Conservation (phyloP, 2,329 filamentous ascomycete genomes). For the Eurotiales sp. region DNA sequence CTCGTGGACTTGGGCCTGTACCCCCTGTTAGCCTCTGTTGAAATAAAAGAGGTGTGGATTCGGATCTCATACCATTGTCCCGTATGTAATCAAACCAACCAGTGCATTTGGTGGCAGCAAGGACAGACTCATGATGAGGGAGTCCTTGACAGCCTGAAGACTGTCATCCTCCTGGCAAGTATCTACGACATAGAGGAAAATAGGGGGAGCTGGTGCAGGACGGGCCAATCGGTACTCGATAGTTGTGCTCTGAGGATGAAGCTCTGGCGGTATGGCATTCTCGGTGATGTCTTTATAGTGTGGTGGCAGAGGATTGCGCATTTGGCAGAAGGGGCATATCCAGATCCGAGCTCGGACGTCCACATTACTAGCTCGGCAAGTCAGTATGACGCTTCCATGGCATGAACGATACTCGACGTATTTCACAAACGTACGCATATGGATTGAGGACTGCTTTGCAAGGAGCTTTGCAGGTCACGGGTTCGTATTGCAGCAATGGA, state of each 20-base stretch:
- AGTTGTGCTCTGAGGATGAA: conserved; percentile 62
- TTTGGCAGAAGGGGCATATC: conserved; percentile 67
- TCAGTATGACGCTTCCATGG: conserved; percentile 22
- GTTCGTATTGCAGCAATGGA: conserved; percentile 89
- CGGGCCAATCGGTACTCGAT: conserved; percentile 63
- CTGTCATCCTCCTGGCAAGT: conserved; percentile 67
- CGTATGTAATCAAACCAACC: conserved; percentile 65
- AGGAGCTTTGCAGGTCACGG: conserved; percentile 92
- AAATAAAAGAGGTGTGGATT: conserved; percentile 4
- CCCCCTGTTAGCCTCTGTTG: not conserved
- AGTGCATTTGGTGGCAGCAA: conserved; percentile 61
- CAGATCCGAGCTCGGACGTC: conserved; percentile 64
- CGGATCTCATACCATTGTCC: conserved; percentile 72
- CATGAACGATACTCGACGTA: not conserved
- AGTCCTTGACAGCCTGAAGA: conserved; percentile 63
- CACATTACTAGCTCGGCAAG: conserved; percentile 49
- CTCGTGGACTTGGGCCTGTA: conserved; percentile 87
- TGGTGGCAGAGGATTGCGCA: conserved; percentile 61
- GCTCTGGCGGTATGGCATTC: conserved; percentile 62
- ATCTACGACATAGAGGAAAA: conserved; percentile 66
- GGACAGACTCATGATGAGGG: conserved; percentile 63
- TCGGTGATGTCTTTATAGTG: conserved; percentile 68
- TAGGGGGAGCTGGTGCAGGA: conserved; percentile 62
- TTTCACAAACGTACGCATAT: conserved; percentile 67
- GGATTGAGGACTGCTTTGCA: conserved; percentile 96